Evolutionary conservation across 192 early-diverging fungal genomes (phyloP).

Genomic region (Piromyces sp.): DNA sequence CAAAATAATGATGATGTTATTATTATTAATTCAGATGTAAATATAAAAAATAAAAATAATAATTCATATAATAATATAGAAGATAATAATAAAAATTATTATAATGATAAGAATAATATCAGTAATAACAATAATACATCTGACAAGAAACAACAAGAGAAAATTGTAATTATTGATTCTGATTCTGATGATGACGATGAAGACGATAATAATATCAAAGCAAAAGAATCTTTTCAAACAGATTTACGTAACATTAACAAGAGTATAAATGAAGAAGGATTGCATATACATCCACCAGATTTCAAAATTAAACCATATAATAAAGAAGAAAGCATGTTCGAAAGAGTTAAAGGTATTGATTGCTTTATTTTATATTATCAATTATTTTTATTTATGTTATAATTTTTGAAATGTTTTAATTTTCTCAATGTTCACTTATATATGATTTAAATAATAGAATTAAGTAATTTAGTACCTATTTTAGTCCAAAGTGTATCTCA

Average conservation of each 20-base stretch:
- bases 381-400: too few species aligned
- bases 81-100: too few species aligned
- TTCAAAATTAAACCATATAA: not conserved
- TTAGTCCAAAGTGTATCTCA: not conserved
- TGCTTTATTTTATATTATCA: too few species aligned
- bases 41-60: too few species aligned
- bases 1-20: too few species aligned
- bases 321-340: not conserved
- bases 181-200: not conserved
- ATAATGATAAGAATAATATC: too few species aligned
- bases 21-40: too few species aligned
- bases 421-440: too few species aligned
- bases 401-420: too few species aligned
- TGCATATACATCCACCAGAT: not conserved
- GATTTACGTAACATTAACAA: not conserved
- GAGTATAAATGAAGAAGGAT: not conserved
- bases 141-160: not conserved
- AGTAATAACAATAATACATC: not conserved
- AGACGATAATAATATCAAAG: not conserved
- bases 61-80: too few species aligned
- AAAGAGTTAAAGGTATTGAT: not conserved
- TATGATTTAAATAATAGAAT: too few species aligned
- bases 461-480: not conserved
- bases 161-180: not conserved
- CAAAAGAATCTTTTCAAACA: not conserved